Conservation (phyloP, 202 grass and related monocot species). For the Saccharum hybrid region DNA sequence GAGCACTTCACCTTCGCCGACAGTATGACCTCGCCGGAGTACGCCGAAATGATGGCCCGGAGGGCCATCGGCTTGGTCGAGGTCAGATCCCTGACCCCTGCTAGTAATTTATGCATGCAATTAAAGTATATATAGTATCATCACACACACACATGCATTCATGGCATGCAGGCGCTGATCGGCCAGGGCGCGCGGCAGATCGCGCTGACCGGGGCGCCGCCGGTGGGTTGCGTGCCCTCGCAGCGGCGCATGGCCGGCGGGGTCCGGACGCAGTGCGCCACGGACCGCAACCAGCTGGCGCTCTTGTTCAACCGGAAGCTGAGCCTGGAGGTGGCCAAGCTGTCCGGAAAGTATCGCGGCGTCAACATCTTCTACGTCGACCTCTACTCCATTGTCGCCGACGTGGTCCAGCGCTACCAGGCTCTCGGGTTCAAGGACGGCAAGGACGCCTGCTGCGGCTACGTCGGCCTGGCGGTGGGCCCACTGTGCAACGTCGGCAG, state of each 20-base stretch:
- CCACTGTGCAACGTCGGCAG: constrained; percentile 56
- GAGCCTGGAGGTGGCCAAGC: neutral
- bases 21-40: constrained; percentile 29
- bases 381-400: constrained; percentile 54
- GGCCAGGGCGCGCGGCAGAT: constrained; percentile 49
- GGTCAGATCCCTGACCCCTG: neutral
- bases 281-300: constrained; percentile 59
- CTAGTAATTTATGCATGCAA: no score
- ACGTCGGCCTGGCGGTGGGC: constrained; percentile 7
- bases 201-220: constrained; percentile 46
- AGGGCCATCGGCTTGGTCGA: constrained; percentile 31
- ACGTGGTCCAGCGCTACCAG: constrained; percentile 42
- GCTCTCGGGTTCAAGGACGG: constrained; percentile 37
- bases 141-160: neutral
- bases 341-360: constrained; percentile 7
- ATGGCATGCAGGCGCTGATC: constrained; percentile 8
- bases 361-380: constrained; percentile 51
- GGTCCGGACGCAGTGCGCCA: constrained; percentile 46
- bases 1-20: constrained; percentile 49
- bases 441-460: constrained; percentile 54
- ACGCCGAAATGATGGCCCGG: constrained; percentile 35
- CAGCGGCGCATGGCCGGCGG: constrained; percentile 60
- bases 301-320: constrained; percentile 58
- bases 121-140: no score
- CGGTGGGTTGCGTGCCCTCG: constrained; percentile 59